Evolutionary conservation across 23 red algal species (phyloP).

Genomic region (Gracilaria domingensis): DNA sequence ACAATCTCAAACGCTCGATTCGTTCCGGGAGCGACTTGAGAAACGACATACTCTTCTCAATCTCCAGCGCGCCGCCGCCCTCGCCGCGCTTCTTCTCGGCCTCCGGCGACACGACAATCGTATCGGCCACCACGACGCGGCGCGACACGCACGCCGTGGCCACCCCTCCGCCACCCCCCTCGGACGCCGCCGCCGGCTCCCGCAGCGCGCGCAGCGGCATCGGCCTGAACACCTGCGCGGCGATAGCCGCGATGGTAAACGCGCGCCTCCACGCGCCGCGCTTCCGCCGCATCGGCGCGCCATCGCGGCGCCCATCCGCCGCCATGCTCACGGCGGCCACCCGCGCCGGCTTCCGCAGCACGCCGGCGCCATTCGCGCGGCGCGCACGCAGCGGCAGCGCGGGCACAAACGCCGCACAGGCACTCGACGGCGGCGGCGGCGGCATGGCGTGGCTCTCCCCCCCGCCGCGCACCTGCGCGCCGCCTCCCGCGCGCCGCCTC

Average conservation of each 20-base stretch:
- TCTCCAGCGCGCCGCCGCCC: background rate
- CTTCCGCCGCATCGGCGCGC: background rate
- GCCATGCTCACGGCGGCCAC: background rate
- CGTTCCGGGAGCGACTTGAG: background rate
- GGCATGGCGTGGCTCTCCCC: constrained; percentile 31
- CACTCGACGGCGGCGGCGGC: background rate
- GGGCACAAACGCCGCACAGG: constrained; percentile 19
- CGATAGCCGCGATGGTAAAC: background rate
- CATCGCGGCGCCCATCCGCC: background rate
- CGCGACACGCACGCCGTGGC: background rate
- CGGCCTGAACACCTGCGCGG: constrained; percentile 19
- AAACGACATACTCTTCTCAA: background rate
- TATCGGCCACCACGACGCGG: background rate
- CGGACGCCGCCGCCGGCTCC: background rate
- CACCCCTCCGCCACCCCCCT: background rate
- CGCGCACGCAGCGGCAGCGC: background rate
- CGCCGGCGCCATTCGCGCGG: background rate
- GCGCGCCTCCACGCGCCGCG: constrained; percentile 9
- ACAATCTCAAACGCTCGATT: background rate
- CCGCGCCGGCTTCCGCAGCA: no score
- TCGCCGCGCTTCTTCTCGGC: background rate
- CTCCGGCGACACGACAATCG: background rate
- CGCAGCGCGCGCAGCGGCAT: background rate
- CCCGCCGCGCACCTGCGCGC: no score
- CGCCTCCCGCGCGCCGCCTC: no score